A percentile compares a stretch with the other conserved stretches of the same genome.
Conservation (phyloP, 2,329 filamentous ascomycete genomes). For the Colletotrichum nymphaeae region DNA sequence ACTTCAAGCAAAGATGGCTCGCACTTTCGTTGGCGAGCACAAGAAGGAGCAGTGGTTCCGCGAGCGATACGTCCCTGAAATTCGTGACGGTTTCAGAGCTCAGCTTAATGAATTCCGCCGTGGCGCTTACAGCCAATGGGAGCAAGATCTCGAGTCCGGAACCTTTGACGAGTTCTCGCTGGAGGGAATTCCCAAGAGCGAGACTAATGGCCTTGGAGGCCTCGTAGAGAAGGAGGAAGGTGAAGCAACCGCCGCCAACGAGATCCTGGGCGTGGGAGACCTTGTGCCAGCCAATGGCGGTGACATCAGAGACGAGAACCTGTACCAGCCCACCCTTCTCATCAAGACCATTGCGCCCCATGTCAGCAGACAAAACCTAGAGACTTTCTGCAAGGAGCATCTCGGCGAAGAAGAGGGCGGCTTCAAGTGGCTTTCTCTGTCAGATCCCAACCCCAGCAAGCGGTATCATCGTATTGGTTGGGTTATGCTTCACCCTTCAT, state of each 20-base stretch:
- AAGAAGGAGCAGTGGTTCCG: conserved; percentile 98
- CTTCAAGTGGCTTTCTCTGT: conserved; percentile 95
- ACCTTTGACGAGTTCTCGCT: conserved; percentile 94
- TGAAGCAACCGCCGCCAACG: conserved; percentile 89
- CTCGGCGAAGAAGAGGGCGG: conserved; percentile 91
- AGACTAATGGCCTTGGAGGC: conserved; percentile 87
- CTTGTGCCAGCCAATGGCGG: conserved; percentile 85
- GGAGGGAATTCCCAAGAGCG: conserved; percentile 92
- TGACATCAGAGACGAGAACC: conserved; percentile 88
- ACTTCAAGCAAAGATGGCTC: conserved; percentile 82
- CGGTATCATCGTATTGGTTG: conserved; percentile 98
- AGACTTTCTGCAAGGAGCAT: conserved; percentile 94
- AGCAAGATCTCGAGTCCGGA: conserved; percentile 85
- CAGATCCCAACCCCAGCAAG: conserved; percentile 96
- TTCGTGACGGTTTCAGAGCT: conserved; percentile 78
- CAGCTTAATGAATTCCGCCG: conserved; percentile 85
- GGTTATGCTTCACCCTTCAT: conserved; percentile 91
- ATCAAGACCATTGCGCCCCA: conserved; percentile 99
- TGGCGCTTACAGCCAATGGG: conserved; percentile 86
- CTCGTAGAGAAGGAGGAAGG: conserved; percentile 95
- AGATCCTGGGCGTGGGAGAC: conserved; percentile 92
- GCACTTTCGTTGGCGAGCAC: conserved; percentile 89
- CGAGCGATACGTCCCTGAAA: conserved; percentile 89
- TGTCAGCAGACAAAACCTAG: conserved; percentile 91
- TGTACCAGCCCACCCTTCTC: conserved; percentile 89